These are phyloP conservation scores for Cutaneotrichosporon mucoides DNA, from an alignment of 1,284 basidiomycete genomes.

Conservation along the genomic window DNA sequence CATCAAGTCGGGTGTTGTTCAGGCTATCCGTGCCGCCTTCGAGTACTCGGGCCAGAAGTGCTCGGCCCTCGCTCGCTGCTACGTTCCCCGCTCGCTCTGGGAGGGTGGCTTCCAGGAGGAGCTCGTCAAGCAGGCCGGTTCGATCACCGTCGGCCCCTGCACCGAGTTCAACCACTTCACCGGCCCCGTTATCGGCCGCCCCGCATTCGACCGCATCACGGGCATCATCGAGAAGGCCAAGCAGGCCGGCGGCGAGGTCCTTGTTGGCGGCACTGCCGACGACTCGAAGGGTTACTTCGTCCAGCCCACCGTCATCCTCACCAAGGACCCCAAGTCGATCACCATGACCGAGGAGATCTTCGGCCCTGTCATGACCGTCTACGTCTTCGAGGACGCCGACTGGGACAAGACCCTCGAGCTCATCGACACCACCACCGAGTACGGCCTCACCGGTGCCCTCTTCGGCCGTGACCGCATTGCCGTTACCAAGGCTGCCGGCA, in stretches of 20 bases:
- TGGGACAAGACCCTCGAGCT: conserved; percentile 76
- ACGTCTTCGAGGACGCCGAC: conserved; percentile 81
- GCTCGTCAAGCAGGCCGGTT: conserved; percentile 67
- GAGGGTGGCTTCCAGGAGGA: conserved; percentile 78
- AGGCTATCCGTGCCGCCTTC: conserved; percentile 84
- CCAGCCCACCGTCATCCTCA: conserved; percentile 91
- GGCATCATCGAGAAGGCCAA: conserved; percentile 85
- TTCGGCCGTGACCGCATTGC: conserved; percentile 76
- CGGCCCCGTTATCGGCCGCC: conserved; percentile 85
- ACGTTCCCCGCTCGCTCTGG: conserved; percentile 87
- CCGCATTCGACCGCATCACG: conserved; percentile 84
- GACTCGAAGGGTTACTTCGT: conserved; percentile 91
- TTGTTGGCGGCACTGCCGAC: conserved; percentile 78
- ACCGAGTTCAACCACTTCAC: conserved; percentile 81
- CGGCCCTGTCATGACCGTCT: conserved; percentile 91
- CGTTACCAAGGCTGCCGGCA: conserved; percentile 68
- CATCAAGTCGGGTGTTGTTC: conserved; percentile 78
- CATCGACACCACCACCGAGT: conserved; percentile 80
- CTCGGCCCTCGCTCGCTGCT: conserved; percentile 85
- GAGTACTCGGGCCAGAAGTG: conserved; percentile 99
- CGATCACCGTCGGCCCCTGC: conserved; percentile 79
- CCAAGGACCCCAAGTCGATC: conserved; percentile 82
- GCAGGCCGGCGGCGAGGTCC: conserved; percentile 78
- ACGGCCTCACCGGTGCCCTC: conserved; percentile 88
- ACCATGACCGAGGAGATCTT: conserved; percentile 97